Conservation (phyloP, 2,329 filamentous ascomycete genomes). For the Ceratocystis ficicola region DNA sequence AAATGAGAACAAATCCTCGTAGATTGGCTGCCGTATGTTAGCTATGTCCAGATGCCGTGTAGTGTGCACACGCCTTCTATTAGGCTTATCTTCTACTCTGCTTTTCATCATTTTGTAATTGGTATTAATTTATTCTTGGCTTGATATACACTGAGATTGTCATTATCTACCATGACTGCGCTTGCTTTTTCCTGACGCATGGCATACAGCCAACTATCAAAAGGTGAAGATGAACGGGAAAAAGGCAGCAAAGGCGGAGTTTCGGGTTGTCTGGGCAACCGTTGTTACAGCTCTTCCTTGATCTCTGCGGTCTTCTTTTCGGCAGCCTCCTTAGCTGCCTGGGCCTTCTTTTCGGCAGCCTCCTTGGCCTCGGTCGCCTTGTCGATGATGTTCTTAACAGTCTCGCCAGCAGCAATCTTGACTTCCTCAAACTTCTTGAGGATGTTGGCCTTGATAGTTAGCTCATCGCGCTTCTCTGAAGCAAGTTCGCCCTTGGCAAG, state of each 20-base stretch:
- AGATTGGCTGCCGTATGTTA: neutral
- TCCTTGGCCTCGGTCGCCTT: constrained; percentile 15
- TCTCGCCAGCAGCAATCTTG: constrained; percentile 35
- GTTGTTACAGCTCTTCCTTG: constrained; percentile 61
- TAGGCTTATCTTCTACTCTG: neutral
- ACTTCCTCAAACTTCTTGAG: constrained; percentile 61
- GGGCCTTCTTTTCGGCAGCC: constrained; percentile 23
- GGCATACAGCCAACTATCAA: neutral
- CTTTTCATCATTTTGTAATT: neutral
- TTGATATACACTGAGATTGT: constrained; percentile 7
- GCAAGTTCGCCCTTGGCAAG: constrained; percentile 77
- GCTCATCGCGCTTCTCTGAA: constrained; percentile 75
- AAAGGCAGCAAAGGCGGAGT: neutral
- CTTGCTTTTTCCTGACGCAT: neutral
- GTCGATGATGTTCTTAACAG: constrained; percentile 28
- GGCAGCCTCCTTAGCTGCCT: constrained; percentile 51
- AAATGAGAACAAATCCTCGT: constrained; percentile 29
- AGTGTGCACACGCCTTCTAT: neutral
- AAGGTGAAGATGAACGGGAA: neutral
- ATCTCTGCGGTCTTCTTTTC: constrained; percentile 38
- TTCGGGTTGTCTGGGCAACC: neutral
- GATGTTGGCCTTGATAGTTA: constrained; percentile 78
- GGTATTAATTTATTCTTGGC: constrained; percentile 6
- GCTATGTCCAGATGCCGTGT: neutral
- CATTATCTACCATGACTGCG: neutral